Evolutionary conservation across 306 rosid species (phyloP), one percentile per base, ranked within the genome.

Genomic region (Senna siamea): DNA sequence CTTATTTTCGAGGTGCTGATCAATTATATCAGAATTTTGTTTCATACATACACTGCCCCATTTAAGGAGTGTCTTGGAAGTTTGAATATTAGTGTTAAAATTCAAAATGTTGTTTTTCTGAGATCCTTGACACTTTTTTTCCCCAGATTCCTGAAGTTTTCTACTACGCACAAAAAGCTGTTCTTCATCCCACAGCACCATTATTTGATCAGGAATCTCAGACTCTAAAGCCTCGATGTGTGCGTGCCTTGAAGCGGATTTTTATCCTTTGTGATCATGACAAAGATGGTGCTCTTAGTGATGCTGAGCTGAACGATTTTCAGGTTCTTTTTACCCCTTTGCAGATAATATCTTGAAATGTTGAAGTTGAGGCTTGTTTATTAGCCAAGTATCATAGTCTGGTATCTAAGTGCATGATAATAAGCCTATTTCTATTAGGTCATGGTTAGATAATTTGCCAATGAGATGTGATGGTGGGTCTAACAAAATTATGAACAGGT

Each of bases 111-210:
- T 20, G 14, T 9, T 53, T 53, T 53, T 9, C 14, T 53, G 28
- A 53, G 32, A 19, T 53, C 6, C 47, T 41, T 41, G 47, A 6
- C 47, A 41, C 47, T 7, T 41, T 41, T 41, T 41, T 9, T 2
- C 13, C 0, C 90, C 80, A 91, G 96, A 85, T 93, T 69, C 91
- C 96, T 19, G 98, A 93, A 79, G 98, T 93, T 69, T 93, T 93
- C 84, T 93, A 91, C 83, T 93, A 93, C 61, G 97, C 97, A 18
- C 97, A 93, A 81, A 93, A 93, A 73, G 98, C 97, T 32, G 98
- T 93, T 44, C 98, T 93, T 83, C 98, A 93, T 78, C 98, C 98
- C 54, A 93, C 98, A 0, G 92, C 91, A 59, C 98, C 98, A 68
- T 84, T 93, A 72, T 93, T 93, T 55, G 98, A 93, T 79, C 96